These are phyloP conservation scores for Noccaea bulbosa DNA, from an alignment of 345 rosid genomes.

Conservation along the genomic window DNA sequence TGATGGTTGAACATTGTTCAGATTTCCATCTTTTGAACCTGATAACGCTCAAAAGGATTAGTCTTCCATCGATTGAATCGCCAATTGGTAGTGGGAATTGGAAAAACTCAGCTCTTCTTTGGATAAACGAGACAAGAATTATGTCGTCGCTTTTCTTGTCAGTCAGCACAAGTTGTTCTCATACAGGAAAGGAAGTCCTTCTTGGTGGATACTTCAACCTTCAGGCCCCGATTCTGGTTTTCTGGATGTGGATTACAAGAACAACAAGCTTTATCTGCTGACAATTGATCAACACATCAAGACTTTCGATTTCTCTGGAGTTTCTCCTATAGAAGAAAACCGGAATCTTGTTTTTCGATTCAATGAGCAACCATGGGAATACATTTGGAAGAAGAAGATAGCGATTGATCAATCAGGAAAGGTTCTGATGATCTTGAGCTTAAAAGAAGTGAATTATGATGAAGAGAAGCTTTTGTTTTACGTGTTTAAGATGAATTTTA, in stretches of 20 bases:
- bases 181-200: neutral
- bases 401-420: conserved; percentile 11
- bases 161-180: conserved; percentile 20
- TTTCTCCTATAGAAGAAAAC: neutral
- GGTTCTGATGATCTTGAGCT: conserved; percentile 25
- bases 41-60: neutral
- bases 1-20: neutral
- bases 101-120: conserved; percentile 19
- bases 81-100: neutral
- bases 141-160: conserved; percentile 14
- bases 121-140: conserved; percentile 25
- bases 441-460: neutral
- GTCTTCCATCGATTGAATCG: conserved; percentile 24
- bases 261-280: conserved; percentile 13
- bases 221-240: neutral
- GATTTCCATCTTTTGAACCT: conserved; percentile 2
- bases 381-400: conserved; percentile 18
- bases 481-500: conserved; percentile 29
- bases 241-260: neutral
- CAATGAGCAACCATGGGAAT: conserved; percentile 12
- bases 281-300: conserved; percentile 3
- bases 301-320: conserved; percentile 1
- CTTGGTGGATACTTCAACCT: neutral
- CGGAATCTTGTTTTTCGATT: neutral
- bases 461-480: conserved; percentile 17